Evolutionary conservation across 495 filamentous ascomycete genomes (phyloP).

Genomic region (Penicillium desertorum): DNA sequence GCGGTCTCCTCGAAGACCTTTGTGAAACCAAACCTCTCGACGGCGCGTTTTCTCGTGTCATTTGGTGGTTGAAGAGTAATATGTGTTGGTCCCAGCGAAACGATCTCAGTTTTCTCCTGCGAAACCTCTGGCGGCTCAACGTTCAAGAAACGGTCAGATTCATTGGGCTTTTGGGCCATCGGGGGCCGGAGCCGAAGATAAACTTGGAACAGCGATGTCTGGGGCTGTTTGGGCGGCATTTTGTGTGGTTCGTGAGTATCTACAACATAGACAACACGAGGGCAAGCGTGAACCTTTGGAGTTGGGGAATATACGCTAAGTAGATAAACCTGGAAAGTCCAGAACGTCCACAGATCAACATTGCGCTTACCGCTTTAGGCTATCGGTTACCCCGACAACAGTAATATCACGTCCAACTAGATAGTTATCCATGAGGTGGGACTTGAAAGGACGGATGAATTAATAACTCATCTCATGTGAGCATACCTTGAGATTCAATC

Average conservation of each 20-base stretch:
- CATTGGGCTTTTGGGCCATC: constrained; percentile 34
- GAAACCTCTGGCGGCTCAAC: constrained; percentile 60
- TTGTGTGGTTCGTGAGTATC: constrained; percentile 5
- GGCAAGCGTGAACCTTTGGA: constrained; percentile 1
- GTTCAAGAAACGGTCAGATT: constrained; percentile 69
- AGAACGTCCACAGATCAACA: constrained; percentile 24
- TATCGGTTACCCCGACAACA: constrained; percentile 26
- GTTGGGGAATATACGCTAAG: constrained; percentile 14
- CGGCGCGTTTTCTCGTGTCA: constrained; percentile 73
- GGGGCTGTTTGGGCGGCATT: constrained; percentile 44
- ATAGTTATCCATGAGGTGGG: neutral
- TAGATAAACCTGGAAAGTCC: constrained; percentile 7
- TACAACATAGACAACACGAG: neutral
- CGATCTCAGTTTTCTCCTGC: constrained; percentile 34
- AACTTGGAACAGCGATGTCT: constrained; percentile 80
- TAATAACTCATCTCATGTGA: too few relatives aligned
- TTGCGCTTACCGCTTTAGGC: constrained; percentile 15
- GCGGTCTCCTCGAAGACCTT: constrained; percentile 86
- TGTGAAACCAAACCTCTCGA: constrained; percentile 94
- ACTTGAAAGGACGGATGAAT: too few relatives aligned
- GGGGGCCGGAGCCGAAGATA: constrained; percentile 87
- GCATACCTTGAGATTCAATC: too few relatives aligned
- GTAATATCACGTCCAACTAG: constrained; percentile 27
- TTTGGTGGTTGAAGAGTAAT: constrained; percentile 85
- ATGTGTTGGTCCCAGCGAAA: constrained; percentile 61